Base-by-base conservation (phyloP, 768 basidiomycete genomes). In the Naganishia friedmannii region DNA sequence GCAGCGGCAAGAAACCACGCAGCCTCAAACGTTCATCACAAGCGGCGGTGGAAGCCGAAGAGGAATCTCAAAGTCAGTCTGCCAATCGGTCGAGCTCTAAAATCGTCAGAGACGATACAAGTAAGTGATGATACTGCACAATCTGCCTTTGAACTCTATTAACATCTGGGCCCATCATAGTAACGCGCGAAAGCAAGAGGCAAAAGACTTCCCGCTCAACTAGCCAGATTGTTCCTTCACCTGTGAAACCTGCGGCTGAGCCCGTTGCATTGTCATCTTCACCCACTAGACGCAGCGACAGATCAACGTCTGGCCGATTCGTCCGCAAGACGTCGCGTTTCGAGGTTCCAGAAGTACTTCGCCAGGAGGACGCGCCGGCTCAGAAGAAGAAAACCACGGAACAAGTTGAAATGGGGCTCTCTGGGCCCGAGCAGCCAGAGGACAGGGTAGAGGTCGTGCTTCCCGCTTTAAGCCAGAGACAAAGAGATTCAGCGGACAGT, bases 371-470 rank as follows among this genome's bases (percentile, higher is more conserved):
- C 7, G 32, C 57, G 17, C 57, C 57, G 7, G 57, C 57, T 32
- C 57, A 58, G 32, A 31, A 39, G n/a, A 21, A 32, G 19, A 5
- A 39, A 10, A 34, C 57, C 28, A 10, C n/a, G 57, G 34, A 23
- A 15, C 34, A 58, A 9, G 32, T 21, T n/a, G 34, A 58, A 23
- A 37, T 9, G 1, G 34, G 39, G 10, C 2, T 58, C 8, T 21
- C 57, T 23, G 6, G 28, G 7, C 57, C 57, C 28, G 34, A 58
- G 7, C 57, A 34, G 37, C 57, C 57, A 13, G 57, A 58, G 37
- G 57, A 58, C n/a, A 13, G 57, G n/a, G 57, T 58, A n/a, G 57
- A 58, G 34, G 57, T 58, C 5, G 57, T 58, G 57, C 10, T 58
- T 15, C 57, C 57, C 3, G 34, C 57, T n/a, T 37, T 32, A 2